Base-by-base conservation (phyloP, 2,329 filamentous ascomycete genomes). In the Fusarium zealandicum region DNA sequence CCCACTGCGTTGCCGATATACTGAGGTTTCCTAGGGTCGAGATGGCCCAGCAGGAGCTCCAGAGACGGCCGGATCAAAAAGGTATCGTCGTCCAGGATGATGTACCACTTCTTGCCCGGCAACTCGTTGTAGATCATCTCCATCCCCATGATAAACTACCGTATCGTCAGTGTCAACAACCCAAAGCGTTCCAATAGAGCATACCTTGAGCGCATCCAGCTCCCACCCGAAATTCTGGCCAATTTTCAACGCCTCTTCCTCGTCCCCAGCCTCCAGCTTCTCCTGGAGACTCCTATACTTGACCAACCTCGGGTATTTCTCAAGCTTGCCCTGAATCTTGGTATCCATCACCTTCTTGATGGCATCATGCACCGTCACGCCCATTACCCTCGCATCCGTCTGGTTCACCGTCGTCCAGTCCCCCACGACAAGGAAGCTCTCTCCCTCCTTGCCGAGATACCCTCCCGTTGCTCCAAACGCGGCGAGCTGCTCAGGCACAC, bases 1-100 rank as follows among this genome's bases (percentile, higher is more conserved):
- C 82, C 82, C 12, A 85, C 79, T 2, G 81, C 79, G 52, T 85
- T 85, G 31, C 82, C 82, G 17, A 85, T 66, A 63, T 84, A 84
- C 35, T 80, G 74, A 12, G 79, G 76, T 44, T 72, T 69, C 6
- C 71, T 61, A 2, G 77, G 73, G 66, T 84, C 74, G 52, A 85
- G 69, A 50, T 82, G 80, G 14, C 74, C 73, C 12, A 85, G 72
- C 11, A 85, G 69, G 2, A 78, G 68, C 35, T 73, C 70, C 22
- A 85, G 68, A 11, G 82, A 81, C 3, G 77, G 73, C 44, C 76
- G 76, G 37, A 84, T 73, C 37, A 85, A 66, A 64, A 79, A 85
- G 1, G 81, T 85, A 65, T 85, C 82, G 67, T 85, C 82, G 68
- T 85, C 82, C 12, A 82, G 69, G 58, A 85, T 78, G 56, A 84